These are phyloP conservation scores for Astrocystis sublimbata DNA, from an alignment of 495 filamentous ascomycete genomes.

Conservation along the genomic window DNA sequence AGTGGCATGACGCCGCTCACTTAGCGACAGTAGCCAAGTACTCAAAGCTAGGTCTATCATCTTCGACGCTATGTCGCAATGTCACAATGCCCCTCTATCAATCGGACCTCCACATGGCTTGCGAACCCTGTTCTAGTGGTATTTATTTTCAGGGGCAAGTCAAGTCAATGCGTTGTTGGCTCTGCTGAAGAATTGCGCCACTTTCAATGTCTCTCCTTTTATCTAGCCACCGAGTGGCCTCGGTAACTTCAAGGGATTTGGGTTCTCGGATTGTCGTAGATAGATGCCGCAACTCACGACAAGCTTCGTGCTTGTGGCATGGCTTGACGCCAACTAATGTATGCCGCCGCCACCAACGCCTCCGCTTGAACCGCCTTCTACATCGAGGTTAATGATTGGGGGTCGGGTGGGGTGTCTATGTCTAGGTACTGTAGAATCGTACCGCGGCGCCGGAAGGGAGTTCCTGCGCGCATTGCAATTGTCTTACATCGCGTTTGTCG, in stretches of 20 bases:
- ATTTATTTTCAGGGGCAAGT: no score
- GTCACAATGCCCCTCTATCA: not conserved
- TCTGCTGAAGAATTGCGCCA: not conserved
- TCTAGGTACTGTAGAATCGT: no score
- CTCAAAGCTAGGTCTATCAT: no score
- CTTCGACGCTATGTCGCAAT: no score
- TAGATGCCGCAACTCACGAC: constrained; percentile 6
- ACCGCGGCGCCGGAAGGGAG: not conserved
- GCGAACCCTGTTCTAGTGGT: not conserved
- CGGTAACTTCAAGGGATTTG: no score
- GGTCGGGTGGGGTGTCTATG: not conserved
- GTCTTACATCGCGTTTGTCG: constrained; percentile 20
- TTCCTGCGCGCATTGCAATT: constrained; percentile 5
- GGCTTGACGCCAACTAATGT: not conserved
- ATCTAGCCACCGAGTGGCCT: no score
- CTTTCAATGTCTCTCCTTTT: not conserved
- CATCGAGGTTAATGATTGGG: not conserved
- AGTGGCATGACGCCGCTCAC: constrained; percentile 3
- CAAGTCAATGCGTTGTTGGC: not conserved
- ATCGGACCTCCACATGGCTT: not conserved
- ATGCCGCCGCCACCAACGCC: not conserved
- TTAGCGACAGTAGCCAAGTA: no score
- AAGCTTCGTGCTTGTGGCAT: constrained; percentile 1
- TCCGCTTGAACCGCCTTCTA: not conserved
- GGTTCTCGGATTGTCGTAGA: not conserved